Evolutionary conservation across 352 stramenopile genomes (phyloP).

Genomic region (Pythium chondricola): DNA sequence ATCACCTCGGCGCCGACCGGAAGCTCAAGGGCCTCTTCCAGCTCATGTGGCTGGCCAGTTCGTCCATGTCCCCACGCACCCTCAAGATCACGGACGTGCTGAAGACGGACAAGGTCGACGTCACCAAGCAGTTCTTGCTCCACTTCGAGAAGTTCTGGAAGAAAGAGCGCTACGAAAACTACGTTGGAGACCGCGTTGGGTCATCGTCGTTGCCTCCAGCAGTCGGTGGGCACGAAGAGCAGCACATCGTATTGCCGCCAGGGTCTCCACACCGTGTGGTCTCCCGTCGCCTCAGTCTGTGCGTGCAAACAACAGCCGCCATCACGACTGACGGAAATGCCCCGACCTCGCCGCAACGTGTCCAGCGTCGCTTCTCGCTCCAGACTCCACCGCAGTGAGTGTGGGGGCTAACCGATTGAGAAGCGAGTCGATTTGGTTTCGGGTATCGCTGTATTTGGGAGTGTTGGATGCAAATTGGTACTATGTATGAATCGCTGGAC

Average conservation of each 20-base stretch:
- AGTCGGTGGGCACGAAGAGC: neutral
- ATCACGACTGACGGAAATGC: conserved; percentile 7
- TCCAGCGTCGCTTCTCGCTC: conserved; percentile 42
- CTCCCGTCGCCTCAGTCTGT: conserved; percentile 37
- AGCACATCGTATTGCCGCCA: too few relatives aligned
- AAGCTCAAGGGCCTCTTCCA: conserved; percentile 77
- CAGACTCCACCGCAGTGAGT: conserved; percentile 10
- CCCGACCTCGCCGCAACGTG: conserved; percentile 22
- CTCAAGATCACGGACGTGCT: conserved; percentile 66
- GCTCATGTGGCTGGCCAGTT: conserved; percentile 74
- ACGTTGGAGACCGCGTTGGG: conserved; percentile 33
- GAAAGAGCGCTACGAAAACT: conserved; percentile 68
- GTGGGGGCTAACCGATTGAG: too few relatives aligned
- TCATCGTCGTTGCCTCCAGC: neutral
- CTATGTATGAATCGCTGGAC: too few relatives aligned
- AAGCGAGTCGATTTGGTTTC: too few relatives aligned
- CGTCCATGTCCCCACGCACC: conserved; percentile 37
- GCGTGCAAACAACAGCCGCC: conserved; percentile 22
- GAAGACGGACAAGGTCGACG: conserved; percentile 58
- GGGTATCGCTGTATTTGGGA: too few relatives aligned
- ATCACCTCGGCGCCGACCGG: conserved; percentile 27
- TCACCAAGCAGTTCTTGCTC: conserved; percentile 55
- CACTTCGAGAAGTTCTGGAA: conserved; percentile 84
- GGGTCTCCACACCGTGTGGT: conserved; percentile 9
- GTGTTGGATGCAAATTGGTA: too few relatives aligned